Percentiles rank a stretch among this genome's conserved stretches.
Conservation (phyloP, 2,329 filamentous ascomycete species). For the Elsinoe necatrix region DNA sequence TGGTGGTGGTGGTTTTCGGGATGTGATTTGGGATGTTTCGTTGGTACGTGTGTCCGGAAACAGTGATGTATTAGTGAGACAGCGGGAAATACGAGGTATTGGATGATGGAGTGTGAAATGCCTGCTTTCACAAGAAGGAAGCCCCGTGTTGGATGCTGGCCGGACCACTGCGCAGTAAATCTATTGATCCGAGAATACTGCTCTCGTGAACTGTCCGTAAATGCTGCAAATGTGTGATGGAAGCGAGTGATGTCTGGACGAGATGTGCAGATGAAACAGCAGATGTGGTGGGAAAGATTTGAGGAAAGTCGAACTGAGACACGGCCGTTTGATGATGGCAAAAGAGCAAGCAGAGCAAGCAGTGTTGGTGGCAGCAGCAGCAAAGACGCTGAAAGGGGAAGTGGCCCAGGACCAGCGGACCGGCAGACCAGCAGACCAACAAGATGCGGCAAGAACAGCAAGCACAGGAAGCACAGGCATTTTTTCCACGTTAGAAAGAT, state of each 20-base stretch:
- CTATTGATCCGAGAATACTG: not conserved
- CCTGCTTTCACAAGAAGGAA: conserved; percentile 4
- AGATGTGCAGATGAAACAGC: not conserved
- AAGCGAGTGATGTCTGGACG: not conserved
- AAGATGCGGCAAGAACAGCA: not conserved
- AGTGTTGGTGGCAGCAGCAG: not conserved
- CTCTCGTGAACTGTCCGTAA: not conserved
- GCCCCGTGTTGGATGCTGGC: conserved; percentile 9
- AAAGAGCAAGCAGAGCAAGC: not conserved
- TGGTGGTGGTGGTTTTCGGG: not conserved
- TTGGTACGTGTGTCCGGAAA: not conserved
- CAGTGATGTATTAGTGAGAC: conserved; percentile 5
- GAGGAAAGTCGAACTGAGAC: not conserved
- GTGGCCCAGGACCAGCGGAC: no score
- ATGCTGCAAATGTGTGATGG: conserved; percentile 5
- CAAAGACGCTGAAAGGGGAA: conserved; percentile 4
- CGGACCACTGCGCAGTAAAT: not conserved
- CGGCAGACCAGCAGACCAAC: not conserved
- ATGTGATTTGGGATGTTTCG: conserved; percentile 1
- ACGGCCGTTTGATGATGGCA: not conserved
- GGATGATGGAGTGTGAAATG: not conserved
- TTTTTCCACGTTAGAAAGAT: not conserved
- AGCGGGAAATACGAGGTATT: not conserved
- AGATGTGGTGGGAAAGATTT: not conserved
- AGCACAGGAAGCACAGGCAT: no score